Percentiles rank a stretch among this genome's conserved stretches.
These are phyloP conservation scores for Globisporangium cederbergense DNA, from an alignment of 352 stramenopile genomes.

Conservation along the genomic window DNA sequence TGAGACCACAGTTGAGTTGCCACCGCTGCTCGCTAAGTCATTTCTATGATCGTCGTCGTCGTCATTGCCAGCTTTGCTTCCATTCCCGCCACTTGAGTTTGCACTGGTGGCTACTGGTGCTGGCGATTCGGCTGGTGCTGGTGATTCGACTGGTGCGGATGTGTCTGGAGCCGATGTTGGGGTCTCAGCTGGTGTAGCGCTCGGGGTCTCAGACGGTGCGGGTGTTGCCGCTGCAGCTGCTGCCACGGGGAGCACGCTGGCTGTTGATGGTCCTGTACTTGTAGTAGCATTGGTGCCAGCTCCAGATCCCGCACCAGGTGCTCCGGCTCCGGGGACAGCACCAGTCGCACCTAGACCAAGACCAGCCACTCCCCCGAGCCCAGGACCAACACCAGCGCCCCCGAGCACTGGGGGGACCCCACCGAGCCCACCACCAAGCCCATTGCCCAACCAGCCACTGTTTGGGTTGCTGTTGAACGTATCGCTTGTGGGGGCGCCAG, in stretches of 20 bases:
- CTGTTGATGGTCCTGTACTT: background rate
- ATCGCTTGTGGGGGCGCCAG: background rate
- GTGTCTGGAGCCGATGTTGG: background rate
- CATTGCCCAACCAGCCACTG: background rate
- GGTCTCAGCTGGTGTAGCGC: background rate
- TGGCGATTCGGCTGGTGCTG: background rate
- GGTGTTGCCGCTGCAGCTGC: background rate
- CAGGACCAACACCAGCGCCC: background rate
- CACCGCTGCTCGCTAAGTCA: background rate
- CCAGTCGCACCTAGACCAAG: background rate
- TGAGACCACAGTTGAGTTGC: background rate
- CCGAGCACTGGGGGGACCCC: background rate
- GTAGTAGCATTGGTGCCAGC: background rate
- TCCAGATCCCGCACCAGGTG: background rate
- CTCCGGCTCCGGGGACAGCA: background rate
- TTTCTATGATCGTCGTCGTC: background rate
- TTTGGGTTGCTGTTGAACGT: background rate
- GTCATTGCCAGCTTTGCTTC: background rate
- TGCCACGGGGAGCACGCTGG: background rate
- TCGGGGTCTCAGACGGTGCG: background rate
- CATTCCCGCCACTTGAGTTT: background rate
- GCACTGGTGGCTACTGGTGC: background rate
- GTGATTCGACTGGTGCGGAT: background rate
- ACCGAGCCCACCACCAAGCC: background rate
- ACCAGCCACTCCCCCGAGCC: background rate